phyloP scores from a whole-genome alignment of 257 asterid genomes.

The Przewalskia tangutica region DNA sequence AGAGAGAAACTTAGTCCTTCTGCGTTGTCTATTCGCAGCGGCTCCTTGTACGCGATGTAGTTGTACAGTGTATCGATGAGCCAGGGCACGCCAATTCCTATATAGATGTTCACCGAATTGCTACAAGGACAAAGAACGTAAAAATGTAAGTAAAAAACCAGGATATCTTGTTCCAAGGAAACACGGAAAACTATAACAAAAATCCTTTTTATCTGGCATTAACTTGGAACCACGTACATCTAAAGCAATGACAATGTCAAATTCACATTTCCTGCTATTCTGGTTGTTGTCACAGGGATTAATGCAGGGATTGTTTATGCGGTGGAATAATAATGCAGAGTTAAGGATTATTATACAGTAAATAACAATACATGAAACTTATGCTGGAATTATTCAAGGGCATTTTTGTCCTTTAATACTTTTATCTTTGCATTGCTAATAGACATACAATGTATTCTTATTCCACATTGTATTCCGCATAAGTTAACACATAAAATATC shows the following conservation, averaged over 20 bases:
- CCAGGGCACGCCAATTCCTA: constrained; percentile 94
- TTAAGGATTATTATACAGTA: neutral
- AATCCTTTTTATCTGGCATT: too few species aligned
- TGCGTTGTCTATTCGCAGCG: constrained; percentile 59
- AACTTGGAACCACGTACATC: too few species aligned
- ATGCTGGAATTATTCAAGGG: neutral
- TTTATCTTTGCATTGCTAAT: neutral
- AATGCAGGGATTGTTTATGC: neutral
- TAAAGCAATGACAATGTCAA: neutral
- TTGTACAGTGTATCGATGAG: constrained; percentile 75
- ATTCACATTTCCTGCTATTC: neutral
- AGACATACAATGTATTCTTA: neutral
- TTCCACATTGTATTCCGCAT: neutral
- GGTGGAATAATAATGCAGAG: neutral
- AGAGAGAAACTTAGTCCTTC: constrained; percentile 74
- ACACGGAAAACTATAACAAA: too few species aligned
- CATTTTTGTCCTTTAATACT: neutral
- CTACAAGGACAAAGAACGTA: constrained; percentile 26
- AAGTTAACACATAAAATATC: neutral
- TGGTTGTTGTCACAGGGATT: neutral
- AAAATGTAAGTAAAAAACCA: neutral
- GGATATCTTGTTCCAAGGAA: neutral
- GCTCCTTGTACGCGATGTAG: constrained; percentile 63
- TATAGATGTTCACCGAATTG: constrained; percentile 83
- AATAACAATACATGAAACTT: neutral